Evolutionary conservation across 2,329 filamentous ascomycete species (phyloP).

Genomic region (Colletotrichum cuscutae): DNA sequence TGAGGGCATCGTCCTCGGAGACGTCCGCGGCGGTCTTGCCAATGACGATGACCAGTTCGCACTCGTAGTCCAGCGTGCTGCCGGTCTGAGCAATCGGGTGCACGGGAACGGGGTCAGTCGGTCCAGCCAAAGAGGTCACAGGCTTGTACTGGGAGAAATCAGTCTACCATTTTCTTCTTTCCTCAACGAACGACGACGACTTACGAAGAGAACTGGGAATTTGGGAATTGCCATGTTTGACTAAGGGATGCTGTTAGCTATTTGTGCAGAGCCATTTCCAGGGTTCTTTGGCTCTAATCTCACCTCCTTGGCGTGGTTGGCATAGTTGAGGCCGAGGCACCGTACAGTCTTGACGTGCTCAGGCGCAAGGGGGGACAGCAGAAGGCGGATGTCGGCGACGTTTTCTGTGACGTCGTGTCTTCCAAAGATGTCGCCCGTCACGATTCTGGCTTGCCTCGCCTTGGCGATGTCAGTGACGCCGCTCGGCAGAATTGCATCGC

Average conservation of each 20-base stretch:
- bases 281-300: neutral
- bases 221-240: slow-evolving; percentile 75
- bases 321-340: slow-evolving; percentile 78
- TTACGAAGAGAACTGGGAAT: slow-evolving; percentile 77
- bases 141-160: slow-evolving; percentile 69
- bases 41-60: slow-evolving; percentile 80
- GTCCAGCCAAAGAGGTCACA: slow-evolving; percentile 71
- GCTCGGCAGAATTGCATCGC: slow-evolving; percentile 75
- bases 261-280: neutral
- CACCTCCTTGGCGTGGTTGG: slow-evolving; percentile 75
- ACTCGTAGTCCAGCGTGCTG: slow-evolving; percentile 81
- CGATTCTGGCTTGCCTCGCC: slow-evolving; percentile 69
- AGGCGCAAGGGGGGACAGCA: slow-evolving; percentile 72
- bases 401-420: slow-evolving; percentile 72
- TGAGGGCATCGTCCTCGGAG: slow-evolving; percentile 71
- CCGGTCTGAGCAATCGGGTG: slow-evolving; percentile 72
- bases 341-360: slow-evolving; percentile 74
- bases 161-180: neutral
- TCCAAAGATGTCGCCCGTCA: slow-evolving; percentile 74
- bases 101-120: slow-evolving; percentile 73
- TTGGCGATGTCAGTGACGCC: slow-evolving; percentile 70
- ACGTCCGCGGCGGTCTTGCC: slow-evolving; percentile 75
- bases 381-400: slow-evolving; percentile 62
- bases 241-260: slow-evolving; percentile 40
- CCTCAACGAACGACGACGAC: slow-evolving; percentile 36